Conservation (phyloP, 1,139 yeast genomes). For the Diutina mesorugosa region DNA sequence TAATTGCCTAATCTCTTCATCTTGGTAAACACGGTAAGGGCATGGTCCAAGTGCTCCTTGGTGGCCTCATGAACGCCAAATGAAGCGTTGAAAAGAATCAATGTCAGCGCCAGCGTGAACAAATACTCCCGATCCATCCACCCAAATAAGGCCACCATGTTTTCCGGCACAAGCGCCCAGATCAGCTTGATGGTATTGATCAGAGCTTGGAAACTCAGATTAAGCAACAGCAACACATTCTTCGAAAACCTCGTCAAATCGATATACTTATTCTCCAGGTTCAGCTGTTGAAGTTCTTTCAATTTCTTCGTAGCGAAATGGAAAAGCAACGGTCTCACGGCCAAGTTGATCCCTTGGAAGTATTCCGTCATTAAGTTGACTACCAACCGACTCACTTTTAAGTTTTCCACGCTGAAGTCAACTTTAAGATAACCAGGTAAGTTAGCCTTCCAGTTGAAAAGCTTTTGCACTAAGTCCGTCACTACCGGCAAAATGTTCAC, state of each 20-base stretch:
- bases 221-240: conserved; percentile 53
- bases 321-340: conserved; percentile 68
- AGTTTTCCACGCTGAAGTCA: conserved; percentile 43
- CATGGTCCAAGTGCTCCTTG: conserved; percentile 59
- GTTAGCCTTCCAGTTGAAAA: conserved; percentile 58
- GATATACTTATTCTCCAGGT: conserved; percentile 38
- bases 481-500: conserved; percentile 64
- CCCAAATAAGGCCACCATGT: conserved; percentile 75
- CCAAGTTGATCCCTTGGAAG: conserved; percentile 73
- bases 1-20: conserved; percentile 70
- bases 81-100: conserved; percentile 64
- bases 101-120: conserved; percentile 70
- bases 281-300: conserved; percentile 32
- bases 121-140: conserved; percentile 84
- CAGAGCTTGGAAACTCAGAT: conserved; percentile 77
- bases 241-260: conserved; percentile 60
- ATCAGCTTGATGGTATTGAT: conserved; percentile 64
- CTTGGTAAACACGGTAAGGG: conserved; percentile 52
- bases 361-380: conserved; percentile 79
- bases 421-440: conserved; percentile 38
- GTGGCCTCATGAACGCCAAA: conserved; percentile 79
- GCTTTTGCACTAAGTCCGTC: conserved; percentile 54
- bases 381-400: conserved; percentile 51
- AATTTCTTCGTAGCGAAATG: conserved; percentile 68
- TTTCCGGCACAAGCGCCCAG: conserved; percentile 61